Evolutionary conservation across 306 rosid genomes (phyloP).

Genomic region (Cajanus cajan): DNA sequence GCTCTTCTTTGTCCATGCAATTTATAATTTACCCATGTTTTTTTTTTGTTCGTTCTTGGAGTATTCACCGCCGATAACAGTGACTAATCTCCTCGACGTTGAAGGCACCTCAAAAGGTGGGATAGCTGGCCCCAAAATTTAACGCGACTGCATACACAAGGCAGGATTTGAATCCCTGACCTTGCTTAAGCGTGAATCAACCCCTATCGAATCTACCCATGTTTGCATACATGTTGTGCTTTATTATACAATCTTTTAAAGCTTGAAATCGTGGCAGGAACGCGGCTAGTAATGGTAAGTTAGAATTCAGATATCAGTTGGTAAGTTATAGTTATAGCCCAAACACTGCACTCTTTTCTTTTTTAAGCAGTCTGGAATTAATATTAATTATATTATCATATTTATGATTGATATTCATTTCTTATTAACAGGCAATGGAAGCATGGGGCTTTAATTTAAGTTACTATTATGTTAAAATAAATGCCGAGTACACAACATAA

Average conservation of each 20-base stretch:
- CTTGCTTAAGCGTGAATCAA: too few relatives aligned
- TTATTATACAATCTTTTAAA: background rate
- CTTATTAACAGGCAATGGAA: conserved; percentile 66
- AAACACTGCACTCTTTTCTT: background rate
- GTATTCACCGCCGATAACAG: too few relatives aligned
- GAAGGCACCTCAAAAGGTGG: too few relatives aligned
- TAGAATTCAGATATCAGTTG: conserved; percentile 63
- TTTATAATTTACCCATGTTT: conserved; percentile 3
- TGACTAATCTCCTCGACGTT: too few relatives aligned
- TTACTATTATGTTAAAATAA: conserved; percentile 84
- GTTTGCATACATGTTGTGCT: background rate
- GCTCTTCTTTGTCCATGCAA: conserved; percentile 4
- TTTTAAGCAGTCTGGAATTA: background rate
- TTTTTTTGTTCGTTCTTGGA: too few relatives aligned
- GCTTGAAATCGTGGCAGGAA: conserved; percentile 44
- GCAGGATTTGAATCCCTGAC: too few relatives aligned
- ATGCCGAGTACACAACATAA: conserved; percentile 85
- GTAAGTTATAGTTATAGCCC: conserved; percentile 52
- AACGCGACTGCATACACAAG: too few relatives aligned
- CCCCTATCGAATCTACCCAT: too few relatives aligned
- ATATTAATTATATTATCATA: background rate
- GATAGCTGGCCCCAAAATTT: too few relatives aligned
- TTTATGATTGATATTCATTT: conserved; percentile 14
- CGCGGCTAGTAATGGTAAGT: conserved; percentile 76
- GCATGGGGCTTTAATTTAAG: conserved; percentile 97